Conservation (phyloP, 805 yeast species). For the Yamadazyma kitorensis region DNA sequence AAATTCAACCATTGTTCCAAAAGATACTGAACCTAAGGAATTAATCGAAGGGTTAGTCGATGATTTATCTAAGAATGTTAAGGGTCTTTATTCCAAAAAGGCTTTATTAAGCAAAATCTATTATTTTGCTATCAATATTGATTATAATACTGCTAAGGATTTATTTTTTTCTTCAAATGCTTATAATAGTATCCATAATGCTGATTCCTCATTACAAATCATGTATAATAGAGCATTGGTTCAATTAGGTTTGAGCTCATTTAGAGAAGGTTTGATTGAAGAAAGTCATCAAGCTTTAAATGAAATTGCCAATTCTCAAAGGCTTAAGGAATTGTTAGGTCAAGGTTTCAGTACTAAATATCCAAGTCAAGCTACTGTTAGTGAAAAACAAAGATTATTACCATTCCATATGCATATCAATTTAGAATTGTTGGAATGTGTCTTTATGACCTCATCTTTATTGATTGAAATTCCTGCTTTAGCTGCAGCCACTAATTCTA, state of each 20-base stretch:
- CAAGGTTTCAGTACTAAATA: conserved; percentile 78
- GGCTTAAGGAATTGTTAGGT: conserved; percentile 89
- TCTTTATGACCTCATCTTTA: conserved; percentile 84
- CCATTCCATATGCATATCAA: conserved; percentile 99
- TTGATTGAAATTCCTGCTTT: conserved; percentile 89
- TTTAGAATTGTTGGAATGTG: conserved; percentile 90
- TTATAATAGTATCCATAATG: conserved; percentile 76
- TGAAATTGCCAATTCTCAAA: conserved; percentile 81
- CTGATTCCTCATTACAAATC: conserved; percentile 86
- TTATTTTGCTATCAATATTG: conserved; percentile 86
- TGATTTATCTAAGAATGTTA: conserved; percentile 60
- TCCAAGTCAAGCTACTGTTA: conserved; percentile 50
- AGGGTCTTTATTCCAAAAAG: conserved; percentile 68
- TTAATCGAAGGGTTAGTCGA: conserved; percentile 66
- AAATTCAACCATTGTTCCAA: conserved; percentile 27
- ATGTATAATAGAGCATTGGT: conserved; percentile 93
- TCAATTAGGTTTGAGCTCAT: conserved; percentile 94
- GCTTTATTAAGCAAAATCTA: conserved; percentile 85
- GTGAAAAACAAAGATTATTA: conserved; percentile 76
- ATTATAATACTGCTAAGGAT: conserved; percentile 82
- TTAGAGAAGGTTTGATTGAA: conserved; percentile 79
- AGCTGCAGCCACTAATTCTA: conserved; percentile 66
- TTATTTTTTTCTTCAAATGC: conserved; percentile 83
- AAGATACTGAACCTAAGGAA: conserved; percentile 34
- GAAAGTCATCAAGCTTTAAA: conserved; percentile 85